Conservation (phyloP, 345 rosid species). For the Punica granatum region DNA sequence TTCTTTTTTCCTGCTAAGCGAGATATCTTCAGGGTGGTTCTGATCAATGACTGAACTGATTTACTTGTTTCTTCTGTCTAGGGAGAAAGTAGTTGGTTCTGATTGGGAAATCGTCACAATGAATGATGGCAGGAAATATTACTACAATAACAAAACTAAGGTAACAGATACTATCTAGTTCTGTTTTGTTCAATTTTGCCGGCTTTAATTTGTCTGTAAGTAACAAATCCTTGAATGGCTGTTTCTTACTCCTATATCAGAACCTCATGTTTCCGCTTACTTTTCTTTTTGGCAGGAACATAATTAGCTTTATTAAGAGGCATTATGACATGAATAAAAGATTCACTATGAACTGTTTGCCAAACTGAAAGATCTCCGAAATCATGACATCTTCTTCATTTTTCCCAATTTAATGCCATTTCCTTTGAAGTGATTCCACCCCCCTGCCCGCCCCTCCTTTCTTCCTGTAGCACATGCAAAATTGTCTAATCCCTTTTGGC, state of each 20-base stretch:
- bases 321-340: background rate
- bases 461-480: background rate
- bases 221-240: background rate
- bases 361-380: background rate
- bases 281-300: background rate
- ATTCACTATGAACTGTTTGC: background rate
- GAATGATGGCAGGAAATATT: conserved; percentile 84
- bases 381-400: background rate
- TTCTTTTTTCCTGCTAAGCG: background rate
- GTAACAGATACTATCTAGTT: conserved; percentile 20
- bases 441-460: background rate
- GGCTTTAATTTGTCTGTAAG: background rate
- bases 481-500: background rate
- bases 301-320: background rate
- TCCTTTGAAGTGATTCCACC: background rate
- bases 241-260: background rate
- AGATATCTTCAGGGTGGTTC: background rate
- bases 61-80: conserved; percentile 17
- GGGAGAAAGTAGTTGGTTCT: conserved; percentile 80
- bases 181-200: background rate
- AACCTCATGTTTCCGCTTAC: background rate
- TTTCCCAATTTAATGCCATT: background rate
- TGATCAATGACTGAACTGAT: background rate
- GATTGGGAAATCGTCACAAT: conserved; percentile 86
- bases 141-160: conserved; percentile 86